Base-by-base conservation (phyloP, 805 yeast genomes). In the Lachancea mirantina region DNA sequence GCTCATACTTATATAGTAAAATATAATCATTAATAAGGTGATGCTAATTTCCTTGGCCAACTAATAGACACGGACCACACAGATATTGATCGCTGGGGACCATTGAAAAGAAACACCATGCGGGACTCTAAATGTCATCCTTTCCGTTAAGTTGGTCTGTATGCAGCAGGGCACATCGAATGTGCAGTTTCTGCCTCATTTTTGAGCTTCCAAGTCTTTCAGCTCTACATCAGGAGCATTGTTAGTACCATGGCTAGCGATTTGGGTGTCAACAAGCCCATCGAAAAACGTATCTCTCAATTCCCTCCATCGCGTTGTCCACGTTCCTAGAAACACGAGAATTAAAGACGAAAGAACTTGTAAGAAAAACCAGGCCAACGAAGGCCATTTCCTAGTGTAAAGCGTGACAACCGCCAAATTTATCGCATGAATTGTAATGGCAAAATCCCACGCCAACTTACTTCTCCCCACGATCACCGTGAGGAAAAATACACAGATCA, bases 361-460 rank as follows among this genome's bases (percentile, higher is more conserved):
- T 27, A 87, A 58, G 14, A 73, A 52, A 89, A 96, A 84, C 97
- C 97, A 89, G 30, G 78, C 64, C 5, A 81, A 41, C 20, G 77
- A 73, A 0, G 98, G 98, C 41, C 89, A 70, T 19, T 68, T 65
- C 0, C 74, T 70, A 1, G 84, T 67, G 42, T 74, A 76, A 1
- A 73, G 39, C 75, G 84, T 76, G 0, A 76, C 84, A 3, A 84
- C 76, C 3, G 76, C 32, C 15, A 89, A 57, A 59, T 89, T 80
- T 31, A 92, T 70, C 14, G 81, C 74, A 57, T 92, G 96, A 10
- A 89, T 74, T 0, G 98, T 92, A n/a, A 89, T 52, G 8, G 95
- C 96, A 62, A 92, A 89, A 59, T 89, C 98, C 82, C 95, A 82
- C 0, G 96, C 97, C 30, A 89, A 63, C 55, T 89, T 92, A 25